Conservation (phyloP, 1,284 basidiomycete genomes). For the Cutaneotrichosporon dermatis region DNA sequence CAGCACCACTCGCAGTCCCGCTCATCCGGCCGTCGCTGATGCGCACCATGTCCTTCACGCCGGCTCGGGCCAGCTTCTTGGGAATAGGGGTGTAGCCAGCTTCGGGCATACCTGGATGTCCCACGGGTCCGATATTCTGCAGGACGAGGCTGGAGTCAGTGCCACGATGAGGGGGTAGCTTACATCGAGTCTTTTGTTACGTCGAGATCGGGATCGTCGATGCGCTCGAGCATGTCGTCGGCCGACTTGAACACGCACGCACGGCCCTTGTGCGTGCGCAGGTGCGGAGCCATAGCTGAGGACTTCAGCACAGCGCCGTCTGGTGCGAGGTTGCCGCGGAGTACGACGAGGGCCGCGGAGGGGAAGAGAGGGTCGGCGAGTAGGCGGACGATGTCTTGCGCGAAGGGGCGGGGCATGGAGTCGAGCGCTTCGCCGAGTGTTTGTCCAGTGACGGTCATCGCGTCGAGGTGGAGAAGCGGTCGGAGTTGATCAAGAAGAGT, state of each 20-base stretch:
- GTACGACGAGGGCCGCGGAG: conserved; percentile 32
- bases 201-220: conserved; percentile 37
- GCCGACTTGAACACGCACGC: conserved; percentile 38
- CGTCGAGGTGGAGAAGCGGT: conserved; percentile 35
- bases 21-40: conserved; percentile 46
- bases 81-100: conserved; percentile 46
- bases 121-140: conserved; percentile 43
- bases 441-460: conserved; percentile 42
- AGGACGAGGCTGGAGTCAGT: conserved; percentile 31
- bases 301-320: conserved; percentile 40
- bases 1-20: conserved; percentile 43
- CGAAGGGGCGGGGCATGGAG: conserved; percentile 19
- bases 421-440: conserved; percentile 44
- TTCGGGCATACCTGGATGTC: conserved; percentile 48
- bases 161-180: not conserved
- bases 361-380: conserved; percentile 35
- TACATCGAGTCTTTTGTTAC: conserved; percentile 32
- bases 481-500: conserved; percentile 29
- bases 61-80: conserved; percentile 36
- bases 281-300: conserved; percentile 31
- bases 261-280: conserved; percentile 30
- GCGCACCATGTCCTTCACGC: conserved; percentile 46
- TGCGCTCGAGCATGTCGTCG: conserved; percentile 34
- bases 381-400: conserved; percentile 39
- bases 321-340: conserved; percentile 45